Conservation (phyloP, 345 rosid genomes). For the Luvunga scandens region DNA sequence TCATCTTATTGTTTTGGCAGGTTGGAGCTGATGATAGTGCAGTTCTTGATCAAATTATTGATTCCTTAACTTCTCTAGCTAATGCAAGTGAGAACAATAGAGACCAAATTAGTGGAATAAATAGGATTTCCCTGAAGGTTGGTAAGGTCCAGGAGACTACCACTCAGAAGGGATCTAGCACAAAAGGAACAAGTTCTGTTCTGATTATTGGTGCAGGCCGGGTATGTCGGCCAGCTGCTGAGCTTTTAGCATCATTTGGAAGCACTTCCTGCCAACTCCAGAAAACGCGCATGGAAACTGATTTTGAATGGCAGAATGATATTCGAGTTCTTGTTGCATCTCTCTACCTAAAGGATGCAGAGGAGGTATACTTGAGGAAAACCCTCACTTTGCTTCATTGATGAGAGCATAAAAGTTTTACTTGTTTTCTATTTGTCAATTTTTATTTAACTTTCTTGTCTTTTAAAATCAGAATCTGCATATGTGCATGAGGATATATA, state of each 20-base stretch:
- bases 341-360: conserved; percentile 84
- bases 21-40: conserved; percentile 81
- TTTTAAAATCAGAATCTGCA: neutral
- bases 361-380: conserved; percentile 58
- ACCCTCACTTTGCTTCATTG: neutral
- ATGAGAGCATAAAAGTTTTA: conserved; percentile 4
- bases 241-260: conserved; percentile 65
- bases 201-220: conserved; percentile 93
- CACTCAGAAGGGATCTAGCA: conserved; percentile 29
- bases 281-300: conserved; percentile 35
- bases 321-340: conserved; percentile 80
- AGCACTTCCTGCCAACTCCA: conserved; percentile 43
- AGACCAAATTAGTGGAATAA: conserved; percentile 24
- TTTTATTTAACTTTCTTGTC: neutral
- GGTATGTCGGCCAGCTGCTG: conserved; percentile 85
- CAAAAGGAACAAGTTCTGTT: conserved; percentile 42
- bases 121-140: conserved; percentile 46
- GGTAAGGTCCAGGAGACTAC: conserved; percentile 52
- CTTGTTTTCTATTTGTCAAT: neutral
- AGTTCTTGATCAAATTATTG: conserved; percentile 81
- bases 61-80: conserved; percentile 78
- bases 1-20: conserved; percentile 41
- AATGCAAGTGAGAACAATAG: conserved; percentile 45
- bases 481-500: neutral
- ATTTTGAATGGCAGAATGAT: conserved; percentile 41